Evolutionary conservation across 305 asterid species (phyloP).

Genomic region (Solanum hybrid): DNA sequence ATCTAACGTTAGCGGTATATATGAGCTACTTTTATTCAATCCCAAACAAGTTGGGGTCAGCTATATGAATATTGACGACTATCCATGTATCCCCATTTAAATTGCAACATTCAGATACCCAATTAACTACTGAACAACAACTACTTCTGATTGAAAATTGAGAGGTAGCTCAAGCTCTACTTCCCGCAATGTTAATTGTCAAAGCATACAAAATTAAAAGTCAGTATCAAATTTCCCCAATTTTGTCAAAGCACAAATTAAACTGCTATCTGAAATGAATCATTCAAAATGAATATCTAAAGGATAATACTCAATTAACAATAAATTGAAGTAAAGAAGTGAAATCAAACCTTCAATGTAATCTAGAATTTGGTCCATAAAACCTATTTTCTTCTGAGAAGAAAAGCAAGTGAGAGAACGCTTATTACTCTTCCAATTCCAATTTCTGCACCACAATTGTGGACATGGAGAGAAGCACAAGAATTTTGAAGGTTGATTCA

Average conservation of each 20-base stretch:
- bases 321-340: background rate
- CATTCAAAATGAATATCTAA: background rate
- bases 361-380: conserved; percentile 92
- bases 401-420: conserved; percentile 54
- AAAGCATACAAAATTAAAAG: too few species aligned
- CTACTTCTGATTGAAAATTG: background rate
- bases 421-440: conserved; percentile 20
- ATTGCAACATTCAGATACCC: background rate
- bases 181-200: background rate
- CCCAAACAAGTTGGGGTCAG: background rate
- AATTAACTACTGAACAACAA: background rate
- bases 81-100: background rate
- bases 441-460: conserved; percentile 9
- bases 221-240: background rate
- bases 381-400: conserved; percentile 67
- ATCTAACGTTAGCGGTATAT: too few species aligned
- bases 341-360: conserved; percentile 66
- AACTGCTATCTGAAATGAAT: background rate
- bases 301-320: background rate
- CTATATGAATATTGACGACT: background rate
- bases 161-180: background rate
- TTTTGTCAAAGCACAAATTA: background rate
- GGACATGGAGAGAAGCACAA: background rate
- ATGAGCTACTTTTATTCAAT: too few species aligned
- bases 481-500: conserved; percentile 1